phyloP scores from a whole-genome alignment of 1,284 basidiomycete species.

The Cutaneotrichosporon dermatis region DNA sequence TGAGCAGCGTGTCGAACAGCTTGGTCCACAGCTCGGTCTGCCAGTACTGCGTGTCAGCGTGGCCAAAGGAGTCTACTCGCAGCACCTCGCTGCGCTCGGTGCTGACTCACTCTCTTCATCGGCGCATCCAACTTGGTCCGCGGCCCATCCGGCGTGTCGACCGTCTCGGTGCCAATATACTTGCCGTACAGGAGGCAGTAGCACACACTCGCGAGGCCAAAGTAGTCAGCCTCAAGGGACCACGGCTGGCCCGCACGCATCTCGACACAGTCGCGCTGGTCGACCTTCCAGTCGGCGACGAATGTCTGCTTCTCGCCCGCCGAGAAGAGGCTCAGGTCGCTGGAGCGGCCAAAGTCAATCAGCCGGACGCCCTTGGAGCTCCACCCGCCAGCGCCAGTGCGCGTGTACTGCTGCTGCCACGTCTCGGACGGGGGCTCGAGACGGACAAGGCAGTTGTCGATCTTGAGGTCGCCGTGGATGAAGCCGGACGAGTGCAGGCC shows the following conservation, averaged over 20 bases:
- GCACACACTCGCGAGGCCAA: conserved; percentile 83
- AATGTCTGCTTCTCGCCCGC: conserved; percentile 62
- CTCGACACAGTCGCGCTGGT: conserved; percentile 84
- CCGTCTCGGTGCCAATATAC: conserved; percentile 68
- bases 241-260: conserved; percentile 77
- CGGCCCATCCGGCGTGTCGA: conserved; percentile 22
- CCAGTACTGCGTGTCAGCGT: conserved; percentile 63
- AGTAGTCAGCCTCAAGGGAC: conserved; percentile 95
- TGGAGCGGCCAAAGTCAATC: conserved; percentile 93
- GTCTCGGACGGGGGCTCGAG: conserved; percentile 67
- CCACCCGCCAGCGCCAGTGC: conserved; percentile 79
- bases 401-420: conserved; percentile 72
- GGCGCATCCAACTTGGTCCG: conserved; percentile 65
- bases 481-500: conserved; percentile 74
- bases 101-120: conserved; percentile 62
- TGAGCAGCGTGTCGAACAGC: conserved; percentile 82
- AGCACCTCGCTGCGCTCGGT: too few species aligned
- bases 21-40: conserved; percentile 79
- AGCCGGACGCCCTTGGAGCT: conserved; percentile 77
- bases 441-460: conserved; percentile 94
- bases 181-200: conserved; percentile 96
- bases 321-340: conserved; percentile 79
- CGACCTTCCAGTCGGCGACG: conserved; percentile 79
- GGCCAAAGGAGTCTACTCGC: not conserved
- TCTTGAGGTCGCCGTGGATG: conserved; percentile 98